Evolutionary conservation across 139 green algal genomes (phyloP), one percentile per base, ranked within the genome.

Genomic region (Axilococcus clingmanii): DNA sequence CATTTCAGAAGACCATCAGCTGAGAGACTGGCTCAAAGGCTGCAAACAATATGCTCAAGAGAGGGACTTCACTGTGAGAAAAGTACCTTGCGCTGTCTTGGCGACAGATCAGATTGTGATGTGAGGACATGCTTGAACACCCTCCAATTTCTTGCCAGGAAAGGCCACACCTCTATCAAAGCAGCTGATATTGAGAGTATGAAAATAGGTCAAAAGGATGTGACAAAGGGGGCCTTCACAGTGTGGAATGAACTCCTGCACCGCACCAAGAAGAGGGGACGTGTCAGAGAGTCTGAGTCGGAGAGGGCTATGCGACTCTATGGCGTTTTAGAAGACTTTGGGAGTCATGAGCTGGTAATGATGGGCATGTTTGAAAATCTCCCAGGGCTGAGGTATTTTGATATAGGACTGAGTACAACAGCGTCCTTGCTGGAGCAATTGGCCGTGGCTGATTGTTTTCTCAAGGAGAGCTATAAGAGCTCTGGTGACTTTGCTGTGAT

Each of bases 61-160:
- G 72, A 76, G 42, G 60, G 65, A 4, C 40, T 81, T 23, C 35
- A 28, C 1, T 40, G 48, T 19, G 72, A 81, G 28, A 60, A 53
- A 32, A 61, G 68, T 33, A 79, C 78, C 16, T 59, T 92, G 53
- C 55, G 45, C 6, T 35, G 47, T 22, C 48, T 92, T 35, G 63
- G 41, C 15, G 66, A 81, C 22, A 48, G 63, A 19, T 50, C 66
- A 34, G 72, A 85, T 7, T 59, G 71, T 25, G 92, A 99, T 73
- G 79, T 97, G 34, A 72, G 92, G 12, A 55, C 84, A 7, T 94
- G 80, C 69, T 78, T 99, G 19, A 94, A 98, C 74, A 90, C 86
- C 14, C 75, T 99, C 51, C 90, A 98, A 73, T 66, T 71, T 25
- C 31, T 71, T 20, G 15, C 55, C 20, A 61, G 48, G 25, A 51